Evolutionary conservation across 2,329 filamentous ascomycete species (phyloP), one percentile per base, ranked within the genome.

Genomic region (Talaromyces atroroseus): DNA sequence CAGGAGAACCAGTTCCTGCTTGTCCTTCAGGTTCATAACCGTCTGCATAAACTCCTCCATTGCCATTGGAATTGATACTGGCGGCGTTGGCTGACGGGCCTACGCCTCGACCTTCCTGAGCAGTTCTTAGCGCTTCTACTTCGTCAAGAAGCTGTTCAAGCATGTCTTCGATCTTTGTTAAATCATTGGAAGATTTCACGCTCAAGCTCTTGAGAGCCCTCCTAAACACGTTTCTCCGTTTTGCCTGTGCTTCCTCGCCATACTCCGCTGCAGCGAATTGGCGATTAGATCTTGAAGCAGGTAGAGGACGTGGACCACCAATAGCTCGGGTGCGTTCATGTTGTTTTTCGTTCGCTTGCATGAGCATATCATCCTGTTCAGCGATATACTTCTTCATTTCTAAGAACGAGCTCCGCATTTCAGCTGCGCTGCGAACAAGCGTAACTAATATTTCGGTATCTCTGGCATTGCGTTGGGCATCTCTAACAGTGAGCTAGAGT

Each of bases 401-500:
- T 62, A 95, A 90, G 68, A 97, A 95, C 0, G 90, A 95, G 64
- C 89, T 95, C 61, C 92, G 90, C 92, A 97, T 97, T 74, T 99
- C 94, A 12, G 94, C 87, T 3, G 94, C 92, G 54, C 91, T 92
- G 58, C 92, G 87, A 59, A 99, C 94, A 32, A 99, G 83, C 0
- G 94, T 92, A 48, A 96, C 90, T 18, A 99, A 79, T 55, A 99
- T 96, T 73, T 99, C 94, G 0, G 94, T 97, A 66, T 99, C 94
- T 46, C 94, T 84, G 47, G 94, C 94, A 73, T 94, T 97, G 58
- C 94, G 87, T 74, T 97, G 92, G 42, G 92, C 94, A 75, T 99
- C 94, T 36, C 94, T 88, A 61, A 97, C 94, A 70, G 95, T 97
- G 60, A 99, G 85, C 82, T 87, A 59, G 29, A 48, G 54, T 36